Base-by-base conservation (phyloP, 225 moss, liverwort and hornwort genomes). In the Asterella californica region DNA sequence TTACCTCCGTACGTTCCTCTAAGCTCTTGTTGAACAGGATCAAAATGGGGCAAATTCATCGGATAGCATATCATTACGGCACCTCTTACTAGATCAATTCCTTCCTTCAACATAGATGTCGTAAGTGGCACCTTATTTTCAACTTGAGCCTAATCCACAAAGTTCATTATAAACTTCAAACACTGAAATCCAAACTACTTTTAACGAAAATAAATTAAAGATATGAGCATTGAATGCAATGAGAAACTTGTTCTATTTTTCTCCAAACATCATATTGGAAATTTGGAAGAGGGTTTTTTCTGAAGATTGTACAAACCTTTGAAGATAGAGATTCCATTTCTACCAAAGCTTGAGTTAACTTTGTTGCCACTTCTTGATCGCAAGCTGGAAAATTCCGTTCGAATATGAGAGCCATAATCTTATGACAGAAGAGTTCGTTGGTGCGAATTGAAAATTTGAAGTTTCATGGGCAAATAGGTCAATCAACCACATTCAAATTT, bases 51-150 rank as follows among this genome's bases (percentile, higher is more conserved):
- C 53, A 96, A 78, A 21, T 94, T 94, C 88, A 88, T 89, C 46
- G 96, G 93, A 81, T 91, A 96, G 74, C 94, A 96, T 65, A 96
- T 94, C 84, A 88, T 89, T 21, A 93, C 81, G 27, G 91, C 92
- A 73, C 90, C 96, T 76, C 87, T 92, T 0, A 93, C 79, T 42
- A 83, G 76, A 67, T 85, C 83, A 71, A 96, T 81, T 22, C 86
- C 80, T 15, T 94, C 91, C 78, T 89, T 94, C 45, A 96, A 76
- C 89, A 87, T 85, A 30, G 61, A 22, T 27, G 85, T 45, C 50
- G 90, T 93, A 46, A 96, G 50, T 22, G 74, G 67, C 0, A 84
- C 79, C 76, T 87, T 93, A n/a, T 88, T 84, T 48, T 84, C 36
- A 4, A 90, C 90, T 71, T 93, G 91, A 52, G 87, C 90, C 96